Conservation (phyloP, 78 protist species). For the Reticulomyxa filosa region DNA sequence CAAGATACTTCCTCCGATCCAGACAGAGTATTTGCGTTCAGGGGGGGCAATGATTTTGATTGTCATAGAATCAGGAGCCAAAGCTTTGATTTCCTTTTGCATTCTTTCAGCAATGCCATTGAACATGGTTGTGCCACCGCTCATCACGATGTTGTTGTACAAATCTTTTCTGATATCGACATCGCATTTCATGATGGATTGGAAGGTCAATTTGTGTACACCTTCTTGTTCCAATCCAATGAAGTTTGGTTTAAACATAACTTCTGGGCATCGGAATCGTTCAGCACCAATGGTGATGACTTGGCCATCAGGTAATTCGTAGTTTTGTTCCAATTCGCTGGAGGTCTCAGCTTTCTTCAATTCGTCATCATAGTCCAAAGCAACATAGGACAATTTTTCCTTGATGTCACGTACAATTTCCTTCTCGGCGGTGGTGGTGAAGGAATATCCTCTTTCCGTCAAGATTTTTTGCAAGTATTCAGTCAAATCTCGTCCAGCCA, state of each 20-base stretch:
- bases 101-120: conserved; percentile 64
- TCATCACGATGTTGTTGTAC: conserved; percentile 71
- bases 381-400: conserved; percentile 52
- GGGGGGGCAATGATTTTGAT: conserved; percentile 51
- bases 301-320: conserved; percentile 67
- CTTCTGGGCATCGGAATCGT: conserved; percentile 77
- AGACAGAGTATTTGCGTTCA: conserved; percentile 45
- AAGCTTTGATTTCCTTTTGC: conserved; percentile 48
- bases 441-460: conserved; percentile 67
- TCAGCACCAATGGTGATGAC: conserved; percentile 57
- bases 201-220: conserved; percentile 46
- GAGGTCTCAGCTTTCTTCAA: conserved; percentile 42
- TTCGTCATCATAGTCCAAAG: conserved; percentile 17
- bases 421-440: conserved; percentile 82
- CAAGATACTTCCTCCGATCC: conserved; percentile 70
- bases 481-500: conserved; percentile 79
- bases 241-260: conserved; percentile 67
- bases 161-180: conserved; percentile 71
- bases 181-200: conserved; percentile 59
- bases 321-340: conserved; percentile 25
- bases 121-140: conserved; percentile 85
- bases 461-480: conserved; percentile 60
- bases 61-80: conserved; percentile 33
- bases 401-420: conserved; percentile 72
- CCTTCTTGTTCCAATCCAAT: conserved; percentile 66